phyloP scores from a whole-genome alignment of 108 stramenopile genomes.

The Phaeodactylum tricornutum region DNA sequence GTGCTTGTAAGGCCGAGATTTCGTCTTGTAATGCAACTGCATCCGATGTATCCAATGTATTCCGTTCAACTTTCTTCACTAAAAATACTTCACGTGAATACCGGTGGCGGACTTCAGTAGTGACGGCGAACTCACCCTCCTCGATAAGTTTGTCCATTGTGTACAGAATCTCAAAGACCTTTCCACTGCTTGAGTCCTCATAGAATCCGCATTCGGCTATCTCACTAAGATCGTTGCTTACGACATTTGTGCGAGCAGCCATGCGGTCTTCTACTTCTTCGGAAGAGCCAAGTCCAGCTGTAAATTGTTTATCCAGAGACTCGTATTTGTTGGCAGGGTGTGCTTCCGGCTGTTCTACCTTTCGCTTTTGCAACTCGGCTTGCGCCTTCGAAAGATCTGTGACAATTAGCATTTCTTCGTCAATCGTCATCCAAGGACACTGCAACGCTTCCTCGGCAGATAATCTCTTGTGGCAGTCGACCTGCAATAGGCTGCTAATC shows the following conservation, averaged over 20 bases:
- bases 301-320: constrained; percentile 7
- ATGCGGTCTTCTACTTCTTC: constrained; percentile 8
- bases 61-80: constrained; percentile 49
- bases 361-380: constrained; percentile 9
- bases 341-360: background rate
- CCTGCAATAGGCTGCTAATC: constrained; percentile 54
- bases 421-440: constrained; percentile 42
- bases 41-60: constrained; percentile 39
- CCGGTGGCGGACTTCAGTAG: constrained; percentile 44
- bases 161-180: constrained; percentile 15
- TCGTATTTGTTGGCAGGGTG: constrained; percentile 1
- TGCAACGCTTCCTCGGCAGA: constrained; percentile 32
- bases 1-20: constrained; percentile 36
- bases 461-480: constrained; percentile 31
- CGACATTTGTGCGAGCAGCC: background rate
- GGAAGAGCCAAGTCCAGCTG: constrained; percentile 5
- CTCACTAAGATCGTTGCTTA: background rate
- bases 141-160: constrained; percentile 28
- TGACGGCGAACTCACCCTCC: constrained; percentile 56
- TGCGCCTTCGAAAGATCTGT: constrained; percentile 35
- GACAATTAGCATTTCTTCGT: constrained; percentile 29
- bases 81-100: constrained; percentile 32
- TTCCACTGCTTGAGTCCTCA: constrained; percentile 14
- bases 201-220: constrained; percentile 1
- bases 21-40: constrained; percentile 63